Conservation (phyloP, 2,329 filamentous ascomycete species). For the Xylaria sp. region DNA sequence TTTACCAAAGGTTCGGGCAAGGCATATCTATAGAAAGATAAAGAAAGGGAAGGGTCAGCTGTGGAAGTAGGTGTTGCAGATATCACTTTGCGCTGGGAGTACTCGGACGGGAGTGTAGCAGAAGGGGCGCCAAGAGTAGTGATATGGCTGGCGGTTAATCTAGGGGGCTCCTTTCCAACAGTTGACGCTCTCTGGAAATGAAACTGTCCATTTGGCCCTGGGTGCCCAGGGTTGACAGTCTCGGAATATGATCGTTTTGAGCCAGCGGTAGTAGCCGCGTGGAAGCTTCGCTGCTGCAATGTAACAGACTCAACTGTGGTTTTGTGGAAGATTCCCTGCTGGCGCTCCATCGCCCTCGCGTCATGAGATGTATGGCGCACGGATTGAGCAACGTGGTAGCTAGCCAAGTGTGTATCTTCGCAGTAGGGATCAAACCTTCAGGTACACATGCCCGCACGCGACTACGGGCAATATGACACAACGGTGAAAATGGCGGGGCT, state of each 20-base stretch:
- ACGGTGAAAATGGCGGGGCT: slow-evolving; percentile 17
- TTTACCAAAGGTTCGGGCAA: slow-evolving; percentile 68
- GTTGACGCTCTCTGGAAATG: slow-evolving; percentile 41
- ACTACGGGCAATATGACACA: neutral
- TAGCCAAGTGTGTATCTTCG: neutral
- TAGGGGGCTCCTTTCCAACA: slow-evolving; percentile 36
- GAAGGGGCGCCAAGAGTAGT: slow-evolving; percentile 46
- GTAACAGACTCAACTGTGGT: slow-evolving; percentile 62
- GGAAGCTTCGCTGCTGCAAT: slow-evolving; percentile 52
- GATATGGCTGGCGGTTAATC: slow-evolving; percentile 59
- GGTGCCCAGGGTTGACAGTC: slow-evolving; percentile 22
- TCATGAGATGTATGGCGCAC: neutral
- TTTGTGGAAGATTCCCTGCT: slow-evolving; percentile 55
- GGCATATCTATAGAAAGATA: slow-evolving; percentile 71
- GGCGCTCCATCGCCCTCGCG: slow-evolving; percentile 41
- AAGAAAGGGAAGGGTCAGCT: slow-evolving; percentile 65
- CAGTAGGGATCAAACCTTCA: neutral
- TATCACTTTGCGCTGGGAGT: slow-evolving; percentile 64
- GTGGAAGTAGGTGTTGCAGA: slow-evolving; percentile 64
- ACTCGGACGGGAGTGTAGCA: slow-evolving; percentile 56
- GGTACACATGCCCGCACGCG: neutral
- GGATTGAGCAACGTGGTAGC: neutral
- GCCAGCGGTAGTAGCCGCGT: slow-evolving; percentile 56
- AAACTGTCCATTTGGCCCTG: slow-evolving; percentile 43
- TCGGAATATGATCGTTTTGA: slow-evolving; percentile 57